Base-by-base conservation (phyloP, 163 green algal species). In the Scenedesmus sp. region DNA sequence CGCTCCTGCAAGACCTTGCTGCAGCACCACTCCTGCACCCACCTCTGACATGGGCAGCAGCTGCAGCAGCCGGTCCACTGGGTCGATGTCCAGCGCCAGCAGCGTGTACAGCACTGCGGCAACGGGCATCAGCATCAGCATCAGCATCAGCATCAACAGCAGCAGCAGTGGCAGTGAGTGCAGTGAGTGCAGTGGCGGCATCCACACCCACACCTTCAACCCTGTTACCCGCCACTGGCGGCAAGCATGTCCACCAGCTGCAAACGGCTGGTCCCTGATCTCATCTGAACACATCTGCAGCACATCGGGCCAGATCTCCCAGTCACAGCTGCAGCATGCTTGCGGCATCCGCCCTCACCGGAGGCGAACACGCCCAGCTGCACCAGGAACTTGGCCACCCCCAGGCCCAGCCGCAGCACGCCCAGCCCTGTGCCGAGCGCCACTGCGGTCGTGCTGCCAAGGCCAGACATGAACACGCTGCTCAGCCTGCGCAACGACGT, bases 91-190 rank as follows among this genome's bases (percentile, higher is more conserved):
- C 15, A 95, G 91, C 4, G 93, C 94, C 56, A 97, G 90, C 88
- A 97, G 93, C 43, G 93, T 94, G 91, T 95, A 97, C 43, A 97
- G 93, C 88, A 97, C 88, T 53, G 46, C 51, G 13, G 85, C 85
- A 89, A 81, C 76, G n/a, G 70, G n/a, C 61, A 87, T 5, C 89
- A 91, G 79, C 91, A 96, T 94, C 59, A 96, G 87, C n/a, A 90
- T 89, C n/a, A n/a, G n/a, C 83, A n/a, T n/a, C n/a, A 95, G 93
- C 33, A 95, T 81, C 30, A 97, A 70, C 24, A 94, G 93, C 79
- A 96, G 33, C 70, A 94, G 93, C 16, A 97, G 91, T 49, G 91
- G 88, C 56, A 97, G 56, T 33, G 96, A 46, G 9, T 93, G 91
- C 10, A 96, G 85, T n/a, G n/a, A n/a, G n/a, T 92, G 89, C 15